Conservation (phyloP, 2,329 filamentous ascomycete species). For the Sarocladium oryzae region DNA sequence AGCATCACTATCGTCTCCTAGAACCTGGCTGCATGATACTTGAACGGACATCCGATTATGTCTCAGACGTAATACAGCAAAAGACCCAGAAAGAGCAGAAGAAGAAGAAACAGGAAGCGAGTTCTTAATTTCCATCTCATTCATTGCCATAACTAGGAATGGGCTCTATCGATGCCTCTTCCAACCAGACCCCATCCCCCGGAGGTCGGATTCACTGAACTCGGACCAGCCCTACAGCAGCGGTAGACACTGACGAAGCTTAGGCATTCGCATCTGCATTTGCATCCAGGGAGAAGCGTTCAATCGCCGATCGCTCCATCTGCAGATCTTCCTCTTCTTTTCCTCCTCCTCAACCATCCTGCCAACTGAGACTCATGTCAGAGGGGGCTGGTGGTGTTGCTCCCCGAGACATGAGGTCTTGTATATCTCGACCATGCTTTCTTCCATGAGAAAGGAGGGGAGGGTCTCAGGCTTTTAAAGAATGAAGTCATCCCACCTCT, state of each 20-base stretch:
- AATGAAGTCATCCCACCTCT: conserved; percentile 4
- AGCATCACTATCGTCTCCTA: too few relatives aligned
- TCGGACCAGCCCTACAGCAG: too few relatives aligned
- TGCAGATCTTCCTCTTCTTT: background rate
- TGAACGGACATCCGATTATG: background rate
- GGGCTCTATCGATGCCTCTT: background rate
- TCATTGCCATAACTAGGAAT: conserved; percentile 4
- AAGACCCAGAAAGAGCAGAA: background rate
- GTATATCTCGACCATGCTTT: background rate
- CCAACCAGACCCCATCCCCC: background rate
- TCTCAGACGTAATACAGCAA: background rate
- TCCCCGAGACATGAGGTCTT: conserved; percentile 6
- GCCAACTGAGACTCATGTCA: too few relatives aligned
- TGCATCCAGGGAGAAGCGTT: too few relatives aligned
- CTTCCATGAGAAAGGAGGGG: background rate
- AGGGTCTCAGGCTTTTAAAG: too few relatives aligned
- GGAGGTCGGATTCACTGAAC: too few relatives aligned
- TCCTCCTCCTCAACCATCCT: background rate
- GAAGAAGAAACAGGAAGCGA: background rate
- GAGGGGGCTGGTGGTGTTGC: background rate
- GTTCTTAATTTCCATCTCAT: background rate
- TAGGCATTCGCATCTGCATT: background rate
- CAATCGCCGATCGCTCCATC: conserved; percentile 2
- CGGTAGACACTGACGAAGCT: too few relatives aligned
- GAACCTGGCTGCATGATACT: background rate